Conservation (phyloP, 371 early-diverging fungal species). For the Rhizomucor pusillus region DNA sequence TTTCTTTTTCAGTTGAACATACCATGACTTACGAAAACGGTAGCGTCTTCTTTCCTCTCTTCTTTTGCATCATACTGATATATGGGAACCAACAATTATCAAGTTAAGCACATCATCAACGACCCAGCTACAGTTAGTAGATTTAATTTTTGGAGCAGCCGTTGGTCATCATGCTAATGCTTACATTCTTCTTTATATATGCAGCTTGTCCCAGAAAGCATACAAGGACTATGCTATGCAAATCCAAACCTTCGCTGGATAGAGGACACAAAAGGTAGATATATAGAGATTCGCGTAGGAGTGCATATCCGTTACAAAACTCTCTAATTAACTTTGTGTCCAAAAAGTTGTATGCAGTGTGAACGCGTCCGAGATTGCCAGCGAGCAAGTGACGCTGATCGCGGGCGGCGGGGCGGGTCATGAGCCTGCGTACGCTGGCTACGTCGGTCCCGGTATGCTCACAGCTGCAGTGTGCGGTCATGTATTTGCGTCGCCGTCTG, state of each 20-base stretch:
- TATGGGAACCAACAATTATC: not conserved
- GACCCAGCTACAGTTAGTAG: constrained; percentile 28
- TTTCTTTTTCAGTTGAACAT: too few species aligned
- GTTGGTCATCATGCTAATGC: not conserved
- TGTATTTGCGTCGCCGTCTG: constrained; percentile 81
- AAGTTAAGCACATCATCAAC: constrained; percentile 39
- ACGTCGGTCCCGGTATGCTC: constrained; percentile 72
- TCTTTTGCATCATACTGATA: too few species aligned
- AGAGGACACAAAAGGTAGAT: constrained; percentile 30
- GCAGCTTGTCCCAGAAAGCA: constrained; percentile 35
- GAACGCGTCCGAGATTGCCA: constrained; percentile 49
- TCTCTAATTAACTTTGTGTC: too few species aligned
- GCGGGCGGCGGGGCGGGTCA: constrained; percentile 86
- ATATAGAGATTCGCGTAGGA: not conserved
- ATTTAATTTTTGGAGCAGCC: not conserved
- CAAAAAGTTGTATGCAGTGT: constrained; percentile 50
- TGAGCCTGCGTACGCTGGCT: constrained; percentile 81
- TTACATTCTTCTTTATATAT: not conserved
- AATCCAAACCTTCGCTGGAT: constrained; percentile 34
- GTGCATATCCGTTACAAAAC: not conserved
- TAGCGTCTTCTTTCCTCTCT: too few species aligned
- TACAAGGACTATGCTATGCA: constrained; percentile 41
- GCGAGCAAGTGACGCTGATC: constrained; percentile 69
- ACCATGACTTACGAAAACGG: too few species aligned
- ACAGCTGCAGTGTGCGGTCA: constrained; percentile 80